Percentiles rank a stretch among this genome's conserved stretches.
phyloP scores from a whole-genome alignment of 306 rosid genomes.

The Lathyrus sativus region DNA sequence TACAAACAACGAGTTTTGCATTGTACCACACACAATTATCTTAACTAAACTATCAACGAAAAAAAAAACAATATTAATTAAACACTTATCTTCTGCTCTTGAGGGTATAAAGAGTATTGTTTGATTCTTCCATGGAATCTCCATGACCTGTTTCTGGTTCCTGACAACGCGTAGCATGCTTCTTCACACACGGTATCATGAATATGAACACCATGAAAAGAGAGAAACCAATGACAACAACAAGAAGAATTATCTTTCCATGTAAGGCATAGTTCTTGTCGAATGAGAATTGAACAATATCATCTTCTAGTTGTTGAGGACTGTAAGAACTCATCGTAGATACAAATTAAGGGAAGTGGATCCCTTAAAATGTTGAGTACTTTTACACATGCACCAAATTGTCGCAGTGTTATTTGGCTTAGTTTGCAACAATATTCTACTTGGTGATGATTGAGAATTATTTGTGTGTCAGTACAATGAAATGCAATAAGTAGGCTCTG shows the following conservation, averaged over 20 bases:
- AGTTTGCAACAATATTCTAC: too few species aligned
- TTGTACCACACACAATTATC: background rate
- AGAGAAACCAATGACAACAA: constrained; percentile 41
- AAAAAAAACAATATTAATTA: background rate
- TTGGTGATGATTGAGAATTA: too few species aligned
- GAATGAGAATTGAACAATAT: constrained; percentile 34
- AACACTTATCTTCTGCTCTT: background rate
- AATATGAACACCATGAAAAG: constrained; percentile 44
- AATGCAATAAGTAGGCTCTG: too few species aligned
- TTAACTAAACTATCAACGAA: background rate
- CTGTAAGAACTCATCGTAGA: background rate
- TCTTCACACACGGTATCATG: constrained; percentile 40
- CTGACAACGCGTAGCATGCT: background rate
- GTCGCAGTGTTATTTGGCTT: too few species aligned
- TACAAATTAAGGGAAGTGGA: background rate
- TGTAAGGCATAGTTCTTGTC: constrained; percentile 55
- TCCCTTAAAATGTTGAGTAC: too few species aligned
- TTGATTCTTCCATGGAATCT: background rate
- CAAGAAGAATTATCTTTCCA: constrained; percentile 52
- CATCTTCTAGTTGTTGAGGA: constrained; percentile 35
- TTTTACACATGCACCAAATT: too few species aligned
- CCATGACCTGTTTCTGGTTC: background rate
- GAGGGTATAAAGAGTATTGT: background rate
- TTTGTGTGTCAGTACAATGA: too few species aligned
- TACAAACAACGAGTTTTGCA: background rate